Evolutionary conservation across 2,329 filamentous ascomycete genomes (phyloP).

Genomic region (Calonectria multiphialidica): DNA sequence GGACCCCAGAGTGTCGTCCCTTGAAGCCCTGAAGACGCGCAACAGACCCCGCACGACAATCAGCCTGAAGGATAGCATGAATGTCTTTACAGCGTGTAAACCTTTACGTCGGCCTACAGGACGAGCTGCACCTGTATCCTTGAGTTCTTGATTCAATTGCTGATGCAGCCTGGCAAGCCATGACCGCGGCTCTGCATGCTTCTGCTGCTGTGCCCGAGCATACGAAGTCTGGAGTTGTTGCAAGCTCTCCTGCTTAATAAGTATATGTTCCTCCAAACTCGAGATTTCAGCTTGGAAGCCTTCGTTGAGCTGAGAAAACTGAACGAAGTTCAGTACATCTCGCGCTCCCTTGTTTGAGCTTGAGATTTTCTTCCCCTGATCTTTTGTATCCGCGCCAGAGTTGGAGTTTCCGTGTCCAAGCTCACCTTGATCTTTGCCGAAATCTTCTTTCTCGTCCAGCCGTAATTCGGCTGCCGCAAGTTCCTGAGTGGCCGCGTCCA

Average conservation of each 20-base stretch:
- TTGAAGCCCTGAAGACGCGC: neutral
- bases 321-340: too few relatives aligned
- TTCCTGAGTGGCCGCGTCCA: conserved; percentile 3
- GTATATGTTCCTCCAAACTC: conserved; percentile 4
- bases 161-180: conserved; percentile 16
- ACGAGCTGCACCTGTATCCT: neutral
- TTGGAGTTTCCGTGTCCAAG: neutral
- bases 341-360: neutral
- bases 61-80: conserved; percentile 1
- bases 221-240: neutral
- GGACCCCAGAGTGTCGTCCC: neutral
- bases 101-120: neutral
- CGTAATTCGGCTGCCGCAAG: neutral
- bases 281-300: neutral
- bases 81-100: neutral
- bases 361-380: neutral
- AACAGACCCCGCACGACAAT: neutral
- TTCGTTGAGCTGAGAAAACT: neutral
- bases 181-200: neutral
- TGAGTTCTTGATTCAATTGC: conserved; percentile 5
- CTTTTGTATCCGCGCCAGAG: neutral
- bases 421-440: neutral
- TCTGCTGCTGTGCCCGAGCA: conserved; percentile 6
- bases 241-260: neutral
- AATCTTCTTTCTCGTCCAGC: neutral